Base-by-base conservation (phyloP, 805 yeast species). In the Kurtzmaniella fragi region DNA sequence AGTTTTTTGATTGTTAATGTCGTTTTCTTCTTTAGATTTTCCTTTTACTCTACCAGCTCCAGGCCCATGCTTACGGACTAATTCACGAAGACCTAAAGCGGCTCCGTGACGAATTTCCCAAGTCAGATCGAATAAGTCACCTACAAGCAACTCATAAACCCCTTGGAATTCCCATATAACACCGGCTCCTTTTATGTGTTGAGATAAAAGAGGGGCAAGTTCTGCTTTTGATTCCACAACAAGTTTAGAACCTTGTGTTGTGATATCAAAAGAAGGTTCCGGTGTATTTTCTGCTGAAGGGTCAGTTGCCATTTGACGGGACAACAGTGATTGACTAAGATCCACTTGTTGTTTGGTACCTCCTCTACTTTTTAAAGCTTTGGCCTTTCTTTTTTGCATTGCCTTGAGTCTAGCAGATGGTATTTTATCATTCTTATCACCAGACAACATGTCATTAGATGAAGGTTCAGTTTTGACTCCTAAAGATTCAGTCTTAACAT, bases 41-140 rank as follows among this genome's bases (percentile, higher is more conserved):
- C 87, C 86, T 53, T 73, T 72, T 5, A 86, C 73, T 60, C 95
- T 75, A 12, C 96, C 96, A 2, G 91, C 95, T 17, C 91, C 84
- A 23, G 65, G 66, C 0, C 96, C 96, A 49, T 90, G 98, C 43
- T 77, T 80, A 43, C 78, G 77, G 34, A 88, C 71, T 38, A 93
- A 72, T 57, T 93, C 99, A 55, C 98, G 73, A 29, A 93, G 65
- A 0, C 98, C 98, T 51, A 93, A 71, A 3, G 95, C 85, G 0
- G 97, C 89, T 28, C 99, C 99, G 62, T 93, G 99, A 49, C 99
- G 77, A 12, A 82, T 73, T 63, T 93, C 98, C 99, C 99, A 93
- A 32, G 73, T 71, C 31, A 87, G 95, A 44, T 82, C 81, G 55
- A 87, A 87, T 42, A 93, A 62, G 50, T 89, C 96, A 30, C 78